These are phyloP conservation scores for Dryas octopetala DNA, from an alignment of 306 rosid genomes.

Conservation along the genomic window DNA sequence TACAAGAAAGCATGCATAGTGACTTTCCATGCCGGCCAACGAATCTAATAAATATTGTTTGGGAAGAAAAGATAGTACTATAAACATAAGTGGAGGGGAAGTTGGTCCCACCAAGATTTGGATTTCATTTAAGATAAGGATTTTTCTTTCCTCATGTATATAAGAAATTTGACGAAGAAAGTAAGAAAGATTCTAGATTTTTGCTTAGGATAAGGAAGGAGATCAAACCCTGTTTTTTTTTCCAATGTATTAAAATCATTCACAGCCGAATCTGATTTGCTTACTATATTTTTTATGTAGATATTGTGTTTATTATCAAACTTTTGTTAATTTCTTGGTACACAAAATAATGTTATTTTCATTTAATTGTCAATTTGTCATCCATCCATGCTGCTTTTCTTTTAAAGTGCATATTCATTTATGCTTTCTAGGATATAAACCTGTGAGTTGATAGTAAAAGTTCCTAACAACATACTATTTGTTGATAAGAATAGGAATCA, in stretches of 20 bases:
- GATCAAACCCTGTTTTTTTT: neutral
- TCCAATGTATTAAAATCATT: neutral
- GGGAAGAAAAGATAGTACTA: neutral
- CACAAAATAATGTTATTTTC: neutral
- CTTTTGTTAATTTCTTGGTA: no score
- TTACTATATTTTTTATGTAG: no score
- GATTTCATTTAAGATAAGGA: conserved; percentile 1
- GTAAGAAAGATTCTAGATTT: neutral
- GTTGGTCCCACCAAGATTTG: neutral
- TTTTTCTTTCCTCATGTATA: neutral
- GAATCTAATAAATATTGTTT: conserved; percentile 6
- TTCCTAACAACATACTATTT: neutral
- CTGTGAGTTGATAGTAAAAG: no score
- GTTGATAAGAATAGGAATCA: neutral
- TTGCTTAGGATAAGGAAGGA: neutral
- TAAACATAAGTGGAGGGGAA: no score
- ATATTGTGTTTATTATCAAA: no score
- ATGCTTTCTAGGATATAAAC: neutral
- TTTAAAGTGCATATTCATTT: neutral
- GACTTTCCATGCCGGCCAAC: conserved; percentile 9
- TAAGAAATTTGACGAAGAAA: neutral
- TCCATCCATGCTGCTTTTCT: neutral
- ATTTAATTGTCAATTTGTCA: neutral
- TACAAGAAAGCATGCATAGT: neutral
- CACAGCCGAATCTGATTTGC: no score